A percentile compares a stretch with the other conserved stretches of the same genome.
phyloP scores from a whole-genome alignment of 2,329 filamentous ascomycete species.

The Coleophoma eucalyptorum region DNA sequence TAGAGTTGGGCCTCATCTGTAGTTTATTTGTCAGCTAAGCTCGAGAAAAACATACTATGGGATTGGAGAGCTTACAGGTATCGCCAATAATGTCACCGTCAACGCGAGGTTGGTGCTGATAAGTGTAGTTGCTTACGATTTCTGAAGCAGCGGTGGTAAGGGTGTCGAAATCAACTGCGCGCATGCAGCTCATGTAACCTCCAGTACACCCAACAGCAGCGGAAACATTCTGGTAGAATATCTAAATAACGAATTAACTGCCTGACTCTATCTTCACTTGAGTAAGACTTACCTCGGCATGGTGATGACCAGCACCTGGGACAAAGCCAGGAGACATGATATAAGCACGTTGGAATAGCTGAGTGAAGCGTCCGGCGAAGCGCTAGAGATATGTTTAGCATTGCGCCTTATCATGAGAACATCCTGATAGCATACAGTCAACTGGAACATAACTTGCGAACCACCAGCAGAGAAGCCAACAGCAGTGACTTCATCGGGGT shows the following conservation, averaged over 20 bases:
- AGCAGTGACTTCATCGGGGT: slow-evolving; percentile 38
- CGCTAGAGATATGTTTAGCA: slow-evolving; percentile 11
- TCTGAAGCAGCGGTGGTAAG: slow-evolving; percentile 24
- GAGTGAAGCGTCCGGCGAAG: slow-evolving; percentile 27
- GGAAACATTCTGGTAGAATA: slow-evolving; percentile 29
- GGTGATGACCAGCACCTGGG: slow-evolving; percentile 31
- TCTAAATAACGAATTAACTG: neutral
- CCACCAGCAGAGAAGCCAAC: slow-evolving; percentile 48
- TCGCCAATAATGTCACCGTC: slow-evolving; percentile 32
- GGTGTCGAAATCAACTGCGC: slow-evolving; percentile 23
- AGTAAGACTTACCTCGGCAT: slow-evolving; percentile 15
- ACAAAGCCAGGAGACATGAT: slow-evolving; percentile 28
- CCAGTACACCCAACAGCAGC: slow-evolving; percentile 25
- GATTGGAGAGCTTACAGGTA: slow-evolving; percentile 21
- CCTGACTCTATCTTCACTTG: too few species aligned
- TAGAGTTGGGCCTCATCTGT: slow-evolving; percentile 31
- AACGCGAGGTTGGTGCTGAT: slow-evolving; percentile 32
- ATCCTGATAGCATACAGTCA: slow-evolving; percentile 16
- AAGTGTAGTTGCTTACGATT: slow-evolving; percentile 22
- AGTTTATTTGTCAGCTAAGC: neutral
- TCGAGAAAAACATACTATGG: neutral
- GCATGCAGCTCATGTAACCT: slow-evolving; percentile 27
- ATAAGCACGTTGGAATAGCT: slow-evolving; percentile 27
- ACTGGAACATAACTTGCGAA: slow-evolving; percentile 30
- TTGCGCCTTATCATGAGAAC: neutral